A percentile compares a stretch with the other conserved stretches of the same genome.
Conservation (phyloP, 176 grass and related monocot species). For the Triticum dicoccoides region DNA sequence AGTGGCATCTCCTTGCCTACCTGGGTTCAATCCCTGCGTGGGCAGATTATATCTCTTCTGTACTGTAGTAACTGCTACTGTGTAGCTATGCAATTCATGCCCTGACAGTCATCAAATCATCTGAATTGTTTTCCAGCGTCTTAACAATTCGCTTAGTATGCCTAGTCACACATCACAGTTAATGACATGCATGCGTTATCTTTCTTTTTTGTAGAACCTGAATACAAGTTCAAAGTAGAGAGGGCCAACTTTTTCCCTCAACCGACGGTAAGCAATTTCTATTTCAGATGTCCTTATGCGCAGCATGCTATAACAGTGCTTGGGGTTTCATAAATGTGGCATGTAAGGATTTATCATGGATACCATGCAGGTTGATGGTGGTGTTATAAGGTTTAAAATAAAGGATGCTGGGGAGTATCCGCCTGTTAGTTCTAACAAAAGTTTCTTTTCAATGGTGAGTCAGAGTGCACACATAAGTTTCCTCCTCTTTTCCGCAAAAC, state of each 20-base stretch:
- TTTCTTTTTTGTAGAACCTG: slow-evolving; percentile 68
- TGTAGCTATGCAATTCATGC: not conserved
- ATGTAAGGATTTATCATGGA: not conserved
- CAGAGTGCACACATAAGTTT: slow-evolving; percentile 1
- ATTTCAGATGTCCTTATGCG: not conserved
- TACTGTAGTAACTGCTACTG: not conserved
- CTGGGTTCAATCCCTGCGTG: not conserved
- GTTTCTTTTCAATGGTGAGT: slow-evolving; percentile 87
- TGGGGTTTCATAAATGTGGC: not conserved
- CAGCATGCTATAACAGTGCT: not conserved
- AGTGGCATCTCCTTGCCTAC: not conserved
- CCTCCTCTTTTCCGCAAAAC: not conserved
- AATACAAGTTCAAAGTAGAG: slow-evolving; percentile 82
- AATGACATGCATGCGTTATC: not conserved
- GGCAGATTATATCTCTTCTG: not conserved
- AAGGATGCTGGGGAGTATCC: slow-evolving; percentile 75
- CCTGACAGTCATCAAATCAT: not conserved
- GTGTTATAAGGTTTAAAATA: slow-evolving; percentile 86
- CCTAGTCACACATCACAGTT: not conserved
- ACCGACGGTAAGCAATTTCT: slow-evolving; percentile 61
- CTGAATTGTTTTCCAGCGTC: not conserved
- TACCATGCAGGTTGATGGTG: slow-evolving; percentile 75
- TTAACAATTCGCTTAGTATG: not conserved
- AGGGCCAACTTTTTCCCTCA: slow-evolving; percentile 79
- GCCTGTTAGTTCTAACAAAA: slow-evolving; percentile 63